phyloP scores from a whole-genome alignment of 805 yeast species.

The Kodamaea leandrae region DNA sequence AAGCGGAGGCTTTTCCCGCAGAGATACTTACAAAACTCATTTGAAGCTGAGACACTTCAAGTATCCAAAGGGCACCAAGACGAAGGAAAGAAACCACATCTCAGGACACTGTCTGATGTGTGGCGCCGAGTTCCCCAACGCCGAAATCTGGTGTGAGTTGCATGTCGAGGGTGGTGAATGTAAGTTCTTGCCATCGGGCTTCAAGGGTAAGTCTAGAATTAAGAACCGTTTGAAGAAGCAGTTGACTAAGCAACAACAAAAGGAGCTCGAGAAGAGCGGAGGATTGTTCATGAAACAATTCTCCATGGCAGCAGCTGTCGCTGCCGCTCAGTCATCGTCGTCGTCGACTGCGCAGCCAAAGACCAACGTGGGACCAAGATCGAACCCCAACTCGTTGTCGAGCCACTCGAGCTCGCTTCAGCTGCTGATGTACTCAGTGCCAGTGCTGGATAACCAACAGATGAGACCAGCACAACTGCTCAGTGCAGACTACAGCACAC shows the following conservation, averaged over 20 bases:
- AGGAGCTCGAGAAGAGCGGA: slow-evolving; percentile 14
- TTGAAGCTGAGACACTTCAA: slow-evolving; percentile 55
- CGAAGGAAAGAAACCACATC: slow-evolving; percentile 40
- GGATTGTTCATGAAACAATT: slow-evolving; percentile 12
- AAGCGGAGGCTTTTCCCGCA: slow-evolving; percentile 56
- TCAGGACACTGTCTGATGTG: slow-evolving; percentile 57
- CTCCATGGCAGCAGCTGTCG: slow-evolving; percentile 17
- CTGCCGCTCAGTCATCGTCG: slow-evolving; percentile 14
- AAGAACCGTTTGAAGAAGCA: slow-evolving; percentile 42
- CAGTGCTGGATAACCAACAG: neutral
- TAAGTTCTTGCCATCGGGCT: slow-evolving; percentile 41
- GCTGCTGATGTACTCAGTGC: too few relatives aligned
- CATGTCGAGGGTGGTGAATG: slow-evolving; percentile 53
- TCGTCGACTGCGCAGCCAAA: too few relatives aligned
- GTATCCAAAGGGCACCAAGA: slow-evolving; percentile 54
- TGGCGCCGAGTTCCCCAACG: slow-evolving; percentile 46
- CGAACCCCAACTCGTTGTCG: neutral
- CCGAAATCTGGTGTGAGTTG: slow-evolving; percentile 50
- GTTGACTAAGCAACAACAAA: slow-evolving; percentile 24
- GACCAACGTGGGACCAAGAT: too few relatives aligned
- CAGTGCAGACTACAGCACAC: slow-evolving; percentile 9
- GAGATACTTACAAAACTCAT: slow-evolving; percentile 60
- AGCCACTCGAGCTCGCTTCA: too few relatives aligned
- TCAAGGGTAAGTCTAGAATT: slow-evolving; percentile 43
- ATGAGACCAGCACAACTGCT: slow-evolving; percentile 7